These are phyloP conservation scores for Venturiaceae sp. DNA, from an alignment of 2,329 filamentous ascomycete species.

Conservation along the genomic window DNA sequence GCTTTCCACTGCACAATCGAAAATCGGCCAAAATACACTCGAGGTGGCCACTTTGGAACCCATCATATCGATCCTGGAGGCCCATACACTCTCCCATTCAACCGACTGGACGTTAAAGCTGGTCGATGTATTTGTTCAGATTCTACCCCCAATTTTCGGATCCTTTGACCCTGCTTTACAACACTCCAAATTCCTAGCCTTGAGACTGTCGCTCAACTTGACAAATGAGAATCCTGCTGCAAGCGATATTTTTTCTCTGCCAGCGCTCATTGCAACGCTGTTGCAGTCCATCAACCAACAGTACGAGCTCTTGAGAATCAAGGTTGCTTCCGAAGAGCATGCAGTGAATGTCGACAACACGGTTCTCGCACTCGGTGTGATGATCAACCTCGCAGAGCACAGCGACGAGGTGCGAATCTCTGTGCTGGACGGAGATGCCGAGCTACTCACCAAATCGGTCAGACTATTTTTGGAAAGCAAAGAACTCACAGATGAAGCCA, in stretches of 20 bases:
- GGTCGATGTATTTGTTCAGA: slow-evolving; percentile 41
- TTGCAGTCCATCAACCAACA: slow-evolving; percentile 18
- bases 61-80: slow-evolving; percentile 44
- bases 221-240: slow-evolving; percentile 70
- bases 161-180: slow-evolving; percentile 12
- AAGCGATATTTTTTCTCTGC: slow-evolving; percentile 56
- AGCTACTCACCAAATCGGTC: neutral
- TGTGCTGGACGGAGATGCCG: slow-evolving; percentile 7
- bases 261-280: slow-evolving; percentile 37
- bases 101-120: slow-evolving; percentile 31
- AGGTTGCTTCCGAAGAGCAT: slow-evolving; percentile 37
- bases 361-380: slow-evolving; percentile 67
- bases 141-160: slow-evolving; percentile 23
- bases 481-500: slow-evolving; percentile 51
- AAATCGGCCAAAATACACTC: slow-evolving; percentile 8
- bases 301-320: slow-evolving; percentile 16
- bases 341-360: slow-evolving; percentile 55
- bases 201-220: slow-evolving; percentile 72
- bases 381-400: slow-evolving; percentile 83
- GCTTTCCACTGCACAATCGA: slow-evolving; percentile 27
- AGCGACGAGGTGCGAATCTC: slow-evolving; percentile 45
- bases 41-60: slow-evolving; percentile 25
- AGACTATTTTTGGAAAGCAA: slow-evolving; percentile 53
- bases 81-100: slow-evolving; percentile 33
- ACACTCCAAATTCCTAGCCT: slow-evolving; percentile 30